Evolutionary conservation across 768 basidiomycete species (phyloP), one percentile per base, ranked within the genome.

Genomic region (Epithele typhae): DNA sequence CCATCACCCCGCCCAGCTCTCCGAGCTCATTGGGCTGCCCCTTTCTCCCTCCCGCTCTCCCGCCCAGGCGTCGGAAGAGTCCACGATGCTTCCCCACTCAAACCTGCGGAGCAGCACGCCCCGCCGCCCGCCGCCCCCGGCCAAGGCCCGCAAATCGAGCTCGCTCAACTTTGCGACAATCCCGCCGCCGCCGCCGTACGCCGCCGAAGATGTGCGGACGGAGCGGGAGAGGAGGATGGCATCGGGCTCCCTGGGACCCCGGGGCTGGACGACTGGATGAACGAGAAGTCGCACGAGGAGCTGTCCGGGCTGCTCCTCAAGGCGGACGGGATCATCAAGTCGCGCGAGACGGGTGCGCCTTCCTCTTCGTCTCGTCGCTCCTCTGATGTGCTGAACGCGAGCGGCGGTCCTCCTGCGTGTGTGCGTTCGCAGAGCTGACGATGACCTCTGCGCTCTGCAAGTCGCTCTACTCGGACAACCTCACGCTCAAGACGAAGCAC

Each of bases 251-350:
- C 53, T 11, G n/a, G 45, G 27, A 15, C 45, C 32, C 48, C 53
- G 6, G 54, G 49, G 30, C 53, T 64, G 18, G 67, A 72, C 21
- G 71, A 73, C 19, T 81, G 81, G 82, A 65, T 75, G 55, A 70
- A 75, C 49, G 83, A 82, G 53, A 76, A 69, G 58, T 86, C 85
- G n/a, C 74, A 79, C 32, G 87, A 84, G 56, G 86, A 89, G 56
- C 73, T 92, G 37, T 73, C 81, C 4, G 75, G 76, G 35, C 69
- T 92, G 35, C 74, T 92, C 27, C 66, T 79, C 37, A 81, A 82
- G 60, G 90, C 88, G 0, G 84, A 85, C 52, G 79, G 70, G 49
- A 69, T 91, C 39, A 90, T 92, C 53, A 84, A 80, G 60, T 79
- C 82, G 48, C 73, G 89, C 32, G 88, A 87, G 66, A 77, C 75